Evolutionary conservation across 2,329 filamentous ascomycete species (phyloP).

Genomic region (Aspergillus amoenus): DNA sequence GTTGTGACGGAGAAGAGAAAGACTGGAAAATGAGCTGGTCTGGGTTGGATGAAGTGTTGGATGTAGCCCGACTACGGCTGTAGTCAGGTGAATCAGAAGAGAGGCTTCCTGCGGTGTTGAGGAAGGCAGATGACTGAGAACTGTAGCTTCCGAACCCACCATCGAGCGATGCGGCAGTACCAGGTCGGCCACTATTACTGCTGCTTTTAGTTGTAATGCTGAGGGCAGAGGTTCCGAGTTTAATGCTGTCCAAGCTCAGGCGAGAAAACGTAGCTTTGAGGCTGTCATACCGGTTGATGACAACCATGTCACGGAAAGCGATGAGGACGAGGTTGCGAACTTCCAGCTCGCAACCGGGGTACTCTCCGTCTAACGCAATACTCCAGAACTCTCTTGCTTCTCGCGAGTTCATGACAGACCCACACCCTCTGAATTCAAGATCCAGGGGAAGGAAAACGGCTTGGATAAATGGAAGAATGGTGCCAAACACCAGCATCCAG

Average conservation of each 20-base stretch:
- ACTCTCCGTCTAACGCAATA: slow-evolving; percentile 56
- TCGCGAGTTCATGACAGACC: slow-evolving; percentile 71
- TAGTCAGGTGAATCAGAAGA: slow-evolving; percentile 53
- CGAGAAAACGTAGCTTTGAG: slow-evolving; percentile 89
- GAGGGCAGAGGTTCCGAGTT: slow-evolving; percentile 49
- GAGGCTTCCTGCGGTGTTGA: slow-evolving; percentile 63
- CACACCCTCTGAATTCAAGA: slow-evolving; percentile 84
- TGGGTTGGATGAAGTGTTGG: slow-evolving; percentile 68
- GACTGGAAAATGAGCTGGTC: slow-evolving; percentile 46
- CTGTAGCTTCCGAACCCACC: slow-evolving; percentile 76
- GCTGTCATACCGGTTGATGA: slow-evolving; percentile 83
- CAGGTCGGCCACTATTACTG: slow-evolving; percentile 56
- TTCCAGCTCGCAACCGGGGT: slow-evolving; percentile 65
- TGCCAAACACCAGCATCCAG: slow-evolving; percentile 91
- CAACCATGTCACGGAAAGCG: slow-evolving; percentile 83
- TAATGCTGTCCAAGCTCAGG: slow-evolving; percentile 76
- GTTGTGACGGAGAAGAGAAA: slow-evolving; percentile 39
- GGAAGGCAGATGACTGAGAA: slow-evolving; percentile 73
- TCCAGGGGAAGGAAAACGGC: slow-evolving; percentile 92
- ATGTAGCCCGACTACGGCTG: slow-evolving; percentile 75
- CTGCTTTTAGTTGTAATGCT: slow-evolving; percentile 44
- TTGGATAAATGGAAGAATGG: slow-evolving; percentile 88
- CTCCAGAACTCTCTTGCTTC: slow-evolving; percentile 92
- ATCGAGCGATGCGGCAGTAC: slow-evolving; percentile 74
- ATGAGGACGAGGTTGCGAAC: slow-evolving; percentile 86